Conservation (phyloP, 2,329 filamentous ascomycete genomes). For the Endocalyx cinctus region DNA sequence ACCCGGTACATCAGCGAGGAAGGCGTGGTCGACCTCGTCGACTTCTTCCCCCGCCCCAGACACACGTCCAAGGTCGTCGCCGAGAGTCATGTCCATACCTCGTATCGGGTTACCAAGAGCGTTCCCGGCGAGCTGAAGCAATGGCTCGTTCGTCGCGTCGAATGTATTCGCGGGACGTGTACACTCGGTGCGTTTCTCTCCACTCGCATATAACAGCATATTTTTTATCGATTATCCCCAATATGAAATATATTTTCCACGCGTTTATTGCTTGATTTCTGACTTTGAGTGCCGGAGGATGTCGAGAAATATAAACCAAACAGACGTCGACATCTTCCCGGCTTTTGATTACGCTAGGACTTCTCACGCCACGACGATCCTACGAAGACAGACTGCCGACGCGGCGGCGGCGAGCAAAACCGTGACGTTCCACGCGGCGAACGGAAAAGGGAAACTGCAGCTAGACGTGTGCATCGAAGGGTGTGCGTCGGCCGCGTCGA, state of each 20-base stretch:
- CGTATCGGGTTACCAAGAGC: constrained; percentile 47
- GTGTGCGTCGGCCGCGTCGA: constrained; percentile 37
- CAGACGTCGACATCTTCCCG: constrained; percentile 67
- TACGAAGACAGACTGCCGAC: constrained; percentile 37
- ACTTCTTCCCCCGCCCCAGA: constrained; percentile 71
- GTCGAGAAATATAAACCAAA: constrained; percentile 4
- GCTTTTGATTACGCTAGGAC: constrained; percentile 67
- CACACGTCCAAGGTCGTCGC: constrained; percentile 49
- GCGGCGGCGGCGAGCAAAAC: constrained; percentile 47
- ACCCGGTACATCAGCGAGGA: constrained; percentile 75
- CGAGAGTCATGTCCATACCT: constrained; percentile 42
- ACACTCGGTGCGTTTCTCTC: no score
- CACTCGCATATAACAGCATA: no score
- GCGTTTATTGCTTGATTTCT: constrained; percentile 53
- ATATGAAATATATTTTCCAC: no score
- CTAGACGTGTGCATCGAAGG: constrained; percentile 58
- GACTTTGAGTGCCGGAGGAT: background rate
- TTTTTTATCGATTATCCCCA: no score
- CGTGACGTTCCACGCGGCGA: constrained; percentile 57
- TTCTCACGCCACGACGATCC: constrained; percentile 54
- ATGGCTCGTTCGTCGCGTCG: constrained; percentile 66
- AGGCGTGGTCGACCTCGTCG: constrained; percentile 67
- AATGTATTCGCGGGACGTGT: constrained; percentile 70
- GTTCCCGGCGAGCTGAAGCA: constrained; percentile 62
- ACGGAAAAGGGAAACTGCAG: constrained; percentile 56